Conservation (phyloP, 495 filamentous ascomycete genomes). For the Aspergillus haitiensis region DNA sequence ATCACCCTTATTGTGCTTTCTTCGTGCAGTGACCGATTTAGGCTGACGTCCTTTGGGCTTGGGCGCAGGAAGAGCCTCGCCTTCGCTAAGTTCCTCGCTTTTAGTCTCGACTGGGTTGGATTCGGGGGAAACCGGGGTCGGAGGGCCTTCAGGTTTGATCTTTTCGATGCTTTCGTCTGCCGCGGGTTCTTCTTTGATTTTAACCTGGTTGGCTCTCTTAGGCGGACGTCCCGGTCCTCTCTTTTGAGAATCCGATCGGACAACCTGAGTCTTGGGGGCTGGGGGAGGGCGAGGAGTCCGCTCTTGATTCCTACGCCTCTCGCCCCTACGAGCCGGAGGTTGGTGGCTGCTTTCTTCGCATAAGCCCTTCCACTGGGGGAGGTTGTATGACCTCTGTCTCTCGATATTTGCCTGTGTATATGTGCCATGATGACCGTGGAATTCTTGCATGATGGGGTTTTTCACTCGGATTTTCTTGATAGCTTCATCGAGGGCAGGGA, state of each 20-base stretch:
- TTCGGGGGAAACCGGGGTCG: slow-evolving; percentile 55
- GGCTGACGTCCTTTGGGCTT: slow-evolving; percentile 57
- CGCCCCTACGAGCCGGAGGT: slow-evolving; percentile 89
- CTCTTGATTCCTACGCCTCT: slow-evolving; percentile 76
- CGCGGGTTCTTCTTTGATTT: slow-evolving; percentile 48
- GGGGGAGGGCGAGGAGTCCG: slow-evolving; percentile 48
- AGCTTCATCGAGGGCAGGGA: slow-evolving; percentile 75
- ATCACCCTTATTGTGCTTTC: slow-evolving; percentile 79
- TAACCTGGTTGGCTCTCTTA: slow-evolving; percentile 43
- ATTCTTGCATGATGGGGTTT: slow-evolving; percentile 97
- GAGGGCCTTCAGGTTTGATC: slow-evolving; percentile 46
- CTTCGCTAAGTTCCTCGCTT: slow-evolving; percentile 50
- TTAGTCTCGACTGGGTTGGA: slow-evolving; percentile 49
- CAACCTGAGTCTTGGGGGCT: slow-evolving; percentile 35
- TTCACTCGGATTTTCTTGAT: slow-evolving; percentile 91
- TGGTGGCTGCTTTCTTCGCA: slow-evolving; percentile 94
- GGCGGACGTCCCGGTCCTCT: slow-evolving; percentile 53
- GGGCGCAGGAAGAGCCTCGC: slow-evolving; percentile 47
- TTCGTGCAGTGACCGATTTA: slow-evolving; percentile 63
- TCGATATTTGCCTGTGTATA: slow-evolving; percentile 96
- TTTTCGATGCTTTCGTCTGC: slow-evolving; percentile 42
- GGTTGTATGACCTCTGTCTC: slow-evolving; percentile 91
- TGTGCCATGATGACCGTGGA: slow-evolving; percentile 87
- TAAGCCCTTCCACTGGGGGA: slow-evolving; percentile 90
- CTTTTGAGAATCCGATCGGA: slow-evolving; percentile 43